These are phyloP conservation scores for Penicillium subrubescens DNA, from an alignment of 495 filamentous ascomycete genomes.

Conservation along the genomic window DNA sequence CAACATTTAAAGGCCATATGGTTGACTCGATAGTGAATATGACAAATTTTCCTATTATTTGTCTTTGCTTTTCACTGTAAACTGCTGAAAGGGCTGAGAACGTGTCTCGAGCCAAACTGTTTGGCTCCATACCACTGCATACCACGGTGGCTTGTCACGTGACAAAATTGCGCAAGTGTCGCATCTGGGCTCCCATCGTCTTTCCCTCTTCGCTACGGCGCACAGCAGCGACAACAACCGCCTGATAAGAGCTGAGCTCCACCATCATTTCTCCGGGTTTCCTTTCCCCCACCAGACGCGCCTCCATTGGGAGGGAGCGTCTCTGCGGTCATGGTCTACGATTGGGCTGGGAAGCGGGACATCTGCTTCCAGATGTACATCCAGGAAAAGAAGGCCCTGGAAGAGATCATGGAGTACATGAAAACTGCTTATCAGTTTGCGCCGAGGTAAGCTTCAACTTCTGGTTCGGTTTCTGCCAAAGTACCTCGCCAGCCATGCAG, in stretches of 20 bases:
- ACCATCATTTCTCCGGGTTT: constrained; percentile 12
- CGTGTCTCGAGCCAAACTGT: neutral
- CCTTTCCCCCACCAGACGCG: constrained; percentile 26
- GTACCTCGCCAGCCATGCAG: neutral
- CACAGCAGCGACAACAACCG: constrained; percentile 44
- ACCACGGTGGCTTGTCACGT: constrained; percentile 15
- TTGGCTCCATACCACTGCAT: neutral
- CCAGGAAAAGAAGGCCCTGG: constrained; percentile 66
- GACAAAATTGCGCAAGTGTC: constrained; percentile 30
- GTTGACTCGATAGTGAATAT: constrained; percentile 2
- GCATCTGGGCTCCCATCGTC: constrained; percentile 22
- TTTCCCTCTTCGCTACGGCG: constrained; percentile 37
- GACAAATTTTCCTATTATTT: neutral
- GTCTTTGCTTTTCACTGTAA: neutral
- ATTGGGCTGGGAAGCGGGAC: constrained; percentile 72
- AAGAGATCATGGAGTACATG: constrained; percentile 69
- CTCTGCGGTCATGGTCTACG: constrained; percentile 62
- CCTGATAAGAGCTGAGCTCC: constrained; percentile 33
- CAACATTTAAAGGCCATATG: neutral
- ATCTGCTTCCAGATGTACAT: constrained; percentile 74
- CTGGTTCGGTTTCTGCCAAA: neutral
- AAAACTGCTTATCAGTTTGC: constrained; percentile 60
- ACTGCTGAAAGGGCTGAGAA: neutral
- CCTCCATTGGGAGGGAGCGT: constrained; percentile 37
- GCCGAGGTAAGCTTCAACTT: constrained; percentile 55